Percentiles rank a stretch among this genome's conserved stretches.
Evolutionary conservation across 1,139 yeast species (phyloP).

Genomic region (Taphrina deformans): DNA sequence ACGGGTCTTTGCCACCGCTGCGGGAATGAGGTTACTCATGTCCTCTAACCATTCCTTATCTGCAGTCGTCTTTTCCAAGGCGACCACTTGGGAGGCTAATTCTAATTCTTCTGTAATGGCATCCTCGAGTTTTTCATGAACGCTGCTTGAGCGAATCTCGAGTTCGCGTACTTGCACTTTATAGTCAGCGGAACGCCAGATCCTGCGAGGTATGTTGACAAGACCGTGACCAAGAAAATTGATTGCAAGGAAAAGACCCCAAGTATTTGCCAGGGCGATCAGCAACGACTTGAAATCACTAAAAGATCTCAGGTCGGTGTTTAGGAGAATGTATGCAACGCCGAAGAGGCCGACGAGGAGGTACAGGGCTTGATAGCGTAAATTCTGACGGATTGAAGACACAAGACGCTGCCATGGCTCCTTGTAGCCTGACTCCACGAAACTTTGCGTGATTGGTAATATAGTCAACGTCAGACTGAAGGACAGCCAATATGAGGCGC

Average conservation of each 20-base stretch:
- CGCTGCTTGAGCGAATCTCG: slow-evolving; percentile 59
- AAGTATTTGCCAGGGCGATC: slow-evolving; percentile 77
- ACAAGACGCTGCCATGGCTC: slow-evolving; percentile 51
- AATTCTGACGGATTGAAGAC: slow-evolving; percentile 60
- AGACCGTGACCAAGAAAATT: slow-evolving; percentile 88
- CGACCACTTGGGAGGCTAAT: slow-evolving; percentile 61
- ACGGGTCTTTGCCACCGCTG: slow-evolving; percentile 19
- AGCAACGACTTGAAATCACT: slow-evolving; percentile 55
- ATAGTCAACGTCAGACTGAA: slow-evolving; percentile 71
- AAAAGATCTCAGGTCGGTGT: slow-evolving; percentile 53
- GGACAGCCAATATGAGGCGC: slow-evolving; percentile 75
- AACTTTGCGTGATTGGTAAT: slow-evolving; percentile 71
- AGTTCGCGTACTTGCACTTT: slow-evolving; percentile 48
- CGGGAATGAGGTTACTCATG: slow-evolving; percentile 42
- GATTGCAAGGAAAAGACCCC: slow-evolving; percentile 69
- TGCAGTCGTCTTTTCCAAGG: slow-evolving; percentile 48
- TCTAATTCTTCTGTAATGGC: slow-evolving; percentile 64
- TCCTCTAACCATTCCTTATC: slow-evolving; percentile 48
- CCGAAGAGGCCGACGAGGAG: slow-evolving; percentile 58
- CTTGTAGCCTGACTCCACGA: slow-evolving; percentile 68
- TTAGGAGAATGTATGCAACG: slow-evolving; percentile 60
- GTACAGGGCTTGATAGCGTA: slow-evolving; percentile 62
- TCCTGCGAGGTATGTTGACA: slow-evolving; percentile 60
- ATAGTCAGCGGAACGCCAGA: slow-evolving; percentile 43
- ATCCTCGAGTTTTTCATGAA: slow-evolving; percentile 66